Evolutionary conservation across 306 rosid genomes (phyloP), one percentile per base, ranked within the genome.

Genomic region (Vigna nakashimae): DNA sequence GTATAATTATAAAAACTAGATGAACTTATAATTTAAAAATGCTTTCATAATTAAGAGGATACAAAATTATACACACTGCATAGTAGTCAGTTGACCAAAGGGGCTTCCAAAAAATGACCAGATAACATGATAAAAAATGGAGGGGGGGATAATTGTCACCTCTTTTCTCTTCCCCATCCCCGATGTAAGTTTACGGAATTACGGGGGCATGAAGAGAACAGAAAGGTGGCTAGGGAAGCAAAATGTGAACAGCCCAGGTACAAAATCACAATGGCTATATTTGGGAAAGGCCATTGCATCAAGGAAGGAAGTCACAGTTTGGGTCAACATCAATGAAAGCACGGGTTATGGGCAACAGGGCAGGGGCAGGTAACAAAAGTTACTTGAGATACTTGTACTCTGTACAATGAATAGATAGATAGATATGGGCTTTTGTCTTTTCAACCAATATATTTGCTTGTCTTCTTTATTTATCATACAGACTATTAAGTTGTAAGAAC

Each of bases 1-100:
- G 82, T 59, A 72, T 58, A 72, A 56, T 30, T 57, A 58, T 59
- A 42, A 65, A 18, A 82, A 65, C 32, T 14, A 70, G 45, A 74
- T 15, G 2, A 10, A 57, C 36, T 46, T 69, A 34, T 57, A 57
- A 57, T 16, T 56, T 22, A 22, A 1, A 8, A 68, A 49, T 17
- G 34, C 14, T 45, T 10, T 58, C 51, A 26, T 50, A 20, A 69
- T 16, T 79, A 63, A 64, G 6, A 15, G 73, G 60, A 49, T 2
- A 26, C n/a, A 11, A 16, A 12, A 46, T 15, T 30, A 49, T 36
- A 24, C 52, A 36, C 42, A 38, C 55, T 50, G 45, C 67, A 55
- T 16, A 52, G 45, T 51, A 22, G 55, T 60, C 59, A 17, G 14
- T n/a, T 45, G 78, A 28, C 4, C 50, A 36, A 71, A 71, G 36